Evolutionary conservation across 208 protist genomes (phyloP).

Genomic region (Trypanosoma mega): DNA sequence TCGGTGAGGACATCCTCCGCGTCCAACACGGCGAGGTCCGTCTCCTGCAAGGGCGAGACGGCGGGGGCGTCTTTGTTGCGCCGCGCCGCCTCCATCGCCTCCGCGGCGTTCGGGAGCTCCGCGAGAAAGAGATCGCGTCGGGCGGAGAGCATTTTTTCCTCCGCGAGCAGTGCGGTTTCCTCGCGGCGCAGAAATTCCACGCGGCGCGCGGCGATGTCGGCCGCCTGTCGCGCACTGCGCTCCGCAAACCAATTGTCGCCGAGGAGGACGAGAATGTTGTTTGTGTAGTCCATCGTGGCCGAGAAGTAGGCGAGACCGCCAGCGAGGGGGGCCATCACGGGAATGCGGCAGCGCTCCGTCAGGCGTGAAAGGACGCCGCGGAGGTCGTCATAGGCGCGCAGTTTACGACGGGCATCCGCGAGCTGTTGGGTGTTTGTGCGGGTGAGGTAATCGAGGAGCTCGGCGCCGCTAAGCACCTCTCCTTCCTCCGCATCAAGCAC

Average conservation of each 20-base stretch:
- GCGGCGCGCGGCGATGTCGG: conserved; percentile 61
- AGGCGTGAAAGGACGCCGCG: conserved; percentile 48
- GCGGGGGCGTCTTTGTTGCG: not conserved
- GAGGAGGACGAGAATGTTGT: conserved; percentile 84
- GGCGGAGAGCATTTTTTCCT: conserved; percentile 43
- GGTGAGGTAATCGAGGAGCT: conserved; percentile 66
- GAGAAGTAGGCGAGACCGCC: conserved; percentile 82
- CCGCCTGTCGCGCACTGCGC: conserved; percentile 78
- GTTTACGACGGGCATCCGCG: conserved; percentile 22
- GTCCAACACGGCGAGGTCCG: conserved; percentile 60
- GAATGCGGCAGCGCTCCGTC: conserved; percentile 48
- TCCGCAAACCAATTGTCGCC: conserved; percentile 89
- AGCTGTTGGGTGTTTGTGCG: conserved; percentile 53
- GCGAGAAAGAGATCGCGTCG: conserved; percentile 60
- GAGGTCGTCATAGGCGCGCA: conserved; percentile 53
- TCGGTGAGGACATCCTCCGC: conserved; percentile 77
- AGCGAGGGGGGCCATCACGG: conserved; percentile 77
- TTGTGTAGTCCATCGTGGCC: conserved; percentile 71
- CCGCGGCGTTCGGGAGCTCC: conserved; percentile 63
- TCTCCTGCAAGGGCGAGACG: conserved; percentile 5
- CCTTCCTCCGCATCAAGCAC: conserved; percentile 37
- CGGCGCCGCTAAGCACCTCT: conserved; percentile 64
- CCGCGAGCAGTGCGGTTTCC: conserved; percentile 52
- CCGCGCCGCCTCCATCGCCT: conserved; percentile 42
- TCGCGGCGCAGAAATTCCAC: conserved; percentile 75